Base-by-base conservation (phyloP, 345 rosid species). In the Gossypium anomalum region DNA sequence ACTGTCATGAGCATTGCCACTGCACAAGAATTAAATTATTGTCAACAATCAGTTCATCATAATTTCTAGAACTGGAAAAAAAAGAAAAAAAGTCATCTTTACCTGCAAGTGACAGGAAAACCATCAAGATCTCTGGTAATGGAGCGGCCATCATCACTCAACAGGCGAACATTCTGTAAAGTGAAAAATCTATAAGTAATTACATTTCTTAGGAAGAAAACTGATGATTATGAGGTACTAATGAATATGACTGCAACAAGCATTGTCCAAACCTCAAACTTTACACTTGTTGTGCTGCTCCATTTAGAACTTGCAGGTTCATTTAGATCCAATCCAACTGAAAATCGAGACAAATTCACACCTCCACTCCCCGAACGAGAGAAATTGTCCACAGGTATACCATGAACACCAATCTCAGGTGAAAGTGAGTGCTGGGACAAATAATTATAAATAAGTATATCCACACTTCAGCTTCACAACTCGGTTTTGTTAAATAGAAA, bases 391-490 rank as follows among this genome's bases (percentile, higher is more conserved):
- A 83, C 49, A 13, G 97, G 92, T 3, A 61, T 80, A 68, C 98
- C 97, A 23, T 94, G 97, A 75, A 94, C 92, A 43, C 94, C 98
- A 58, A 94, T 86, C 84, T 94, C 98, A 0, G 98, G 98, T 45
- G 97, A 86, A 69, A 89, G 76, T 59, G 95, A 94, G 85, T 94
- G 98, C 97, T 94, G 93, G 63, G 23, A 15, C 73, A 78, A 74
- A 59, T 47, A 64, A 78, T 74, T 17, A 44, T 9, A 51, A 63
- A 53, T 74, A 55, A 75, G 49, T 51, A 65, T 10, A 41, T 14
- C 49, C 64, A 57, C 48, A 71, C 48, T 23, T 52, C 59, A 20
- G 52, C 45, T 12, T 59, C 44, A 59, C 57, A 59, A 70, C 7
- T 27, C 11, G 49, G 17, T 64, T 67, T 62, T 73, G 19, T 15